A percentile compares a stretch with the other conserved stretches of the same genome.
phyloP scores from a whole-genome alignment of 257 asterid genomes.

The Nicotiana benthamiana region DNA sequence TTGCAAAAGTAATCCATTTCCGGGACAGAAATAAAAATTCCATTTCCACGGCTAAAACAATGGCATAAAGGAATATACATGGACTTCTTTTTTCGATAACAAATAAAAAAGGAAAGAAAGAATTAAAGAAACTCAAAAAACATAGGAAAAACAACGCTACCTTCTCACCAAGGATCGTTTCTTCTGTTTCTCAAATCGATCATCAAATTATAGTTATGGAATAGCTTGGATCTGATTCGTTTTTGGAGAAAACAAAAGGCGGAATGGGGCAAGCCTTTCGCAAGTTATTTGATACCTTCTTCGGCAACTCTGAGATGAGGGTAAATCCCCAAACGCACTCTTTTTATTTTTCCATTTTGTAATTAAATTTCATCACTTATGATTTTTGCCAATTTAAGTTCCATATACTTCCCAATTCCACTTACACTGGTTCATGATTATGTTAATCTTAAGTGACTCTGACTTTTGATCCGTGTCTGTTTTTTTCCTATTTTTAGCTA shows the following conservation, averaged over 20 bases:
- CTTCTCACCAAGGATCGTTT: background rate
- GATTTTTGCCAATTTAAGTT: background rate
- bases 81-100: background rate
- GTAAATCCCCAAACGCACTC: constrained; percentile 23
- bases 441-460: background rate
- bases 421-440: background rate
- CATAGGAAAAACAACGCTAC: background rate
- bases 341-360: background rate
- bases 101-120: background rate
- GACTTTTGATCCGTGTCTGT: background rate
- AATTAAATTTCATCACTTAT: background rate
- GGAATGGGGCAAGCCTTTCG: constrained; percentile 96
- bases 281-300: constrained; percentile 92
- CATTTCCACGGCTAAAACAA: background rate
- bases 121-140: background rate
- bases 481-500: background rate
- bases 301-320: constrained; percentile 99
- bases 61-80: background rate
- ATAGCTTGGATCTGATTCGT: constrained; percentile 4
- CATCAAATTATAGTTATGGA: background rate
- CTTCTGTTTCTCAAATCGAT: background rate
- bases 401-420: background rate
- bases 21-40: background rate
- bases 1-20: background rate
- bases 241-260: background rate